A percentile compares a stretch with the other conserved stretches of the same genome.
These are phyloP conservation scores for Triticum urartu DNA, from an alignment of 176 grass and related monocot species.

Conservation along the genomic window DNA sequence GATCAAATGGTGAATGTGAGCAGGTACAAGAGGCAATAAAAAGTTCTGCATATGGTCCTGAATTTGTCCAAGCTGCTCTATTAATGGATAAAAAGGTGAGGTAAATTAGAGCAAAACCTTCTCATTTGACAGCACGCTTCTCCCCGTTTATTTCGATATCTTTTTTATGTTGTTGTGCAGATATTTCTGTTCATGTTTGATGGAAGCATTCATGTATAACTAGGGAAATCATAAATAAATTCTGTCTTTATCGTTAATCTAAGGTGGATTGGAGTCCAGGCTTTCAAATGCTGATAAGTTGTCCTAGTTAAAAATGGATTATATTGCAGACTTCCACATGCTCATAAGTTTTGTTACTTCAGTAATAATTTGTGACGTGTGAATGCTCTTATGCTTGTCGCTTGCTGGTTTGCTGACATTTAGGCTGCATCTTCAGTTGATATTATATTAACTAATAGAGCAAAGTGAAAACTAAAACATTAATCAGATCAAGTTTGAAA, in stretches of 20 bases:
- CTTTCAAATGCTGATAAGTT: no score
- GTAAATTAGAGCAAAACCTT: constrained; percentile 35
- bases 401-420: background rate
- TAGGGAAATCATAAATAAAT: background rate
- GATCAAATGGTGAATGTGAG: constrained; percentile 73
- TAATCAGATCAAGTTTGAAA: background rate
- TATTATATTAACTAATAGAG: background rate
- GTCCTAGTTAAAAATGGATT: no score
- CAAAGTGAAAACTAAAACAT: background rate
- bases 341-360: background rate
- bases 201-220: background rate
- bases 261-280: background rate
- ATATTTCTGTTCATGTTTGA: background rate
- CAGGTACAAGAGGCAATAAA: constrained; percentile 69
- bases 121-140: background rate
- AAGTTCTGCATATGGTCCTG: constrained; percentile 67
- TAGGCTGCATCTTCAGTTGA: background rate
- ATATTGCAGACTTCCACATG: background rate
- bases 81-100: constrained; percentile 87
- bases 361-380: background rate
- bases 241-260: background rate
- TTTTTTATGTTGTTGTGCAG: background rate
- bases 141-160: background rate
- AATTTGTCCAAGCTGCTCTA: constrained; percentile 93
- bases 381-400: background rate